A percentile compares a stretch with the other conserved stretches of the same genome.
Conservation (phyloP, 495 filamentous ascomycete species). For the Lindgomyces ingoldianus region DNA sequence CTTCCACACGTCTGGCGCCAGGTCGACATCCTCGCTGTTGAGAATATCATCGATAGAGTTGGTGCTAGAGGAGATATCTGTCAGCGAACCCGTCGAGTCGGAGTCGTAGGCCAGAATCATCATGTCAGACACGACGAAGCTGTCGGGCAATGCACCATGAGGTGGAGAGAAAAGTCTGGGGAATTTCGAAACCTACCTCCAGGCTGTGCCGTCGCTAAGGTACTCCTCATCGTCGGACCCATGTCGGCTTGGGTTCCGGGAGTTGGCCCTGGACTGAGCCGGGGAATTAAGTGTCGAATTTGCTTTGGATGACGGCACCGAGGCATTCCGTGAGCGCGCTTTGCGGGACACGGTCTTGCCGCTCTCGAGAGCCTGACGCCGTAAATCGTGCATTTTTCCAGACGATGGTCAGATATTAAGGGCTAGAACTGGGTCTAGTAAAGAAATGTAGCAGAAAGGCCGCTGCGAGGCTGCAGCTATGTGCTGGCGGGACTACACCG, state of each 20-base stretch:
- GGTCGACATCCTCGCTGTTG: slow-evolving; percentile 54
- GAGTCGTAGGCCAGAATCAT: slow-evolving; percentile 9
- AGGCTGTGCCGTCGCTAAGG: slow-evolving; percentile 68
- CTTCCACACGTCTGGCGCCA: slow-evolving; percentile 59
- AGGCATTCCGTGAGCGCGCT: slow-evolving; percentile 71
- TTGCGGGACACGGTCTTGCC: slow-evolving; percentile 93
- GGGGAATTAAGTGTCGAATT: slow-evolving; percentile 65
- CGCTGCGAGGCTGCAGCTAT: slow-evolving; percentile 24
- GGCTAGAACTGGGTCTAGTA: slow-evolving; percentile 1
- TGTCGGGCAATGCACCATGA: not conserved
- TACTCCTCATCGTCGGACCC: slow-evolving; percentile 79
- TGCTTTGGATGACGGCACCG: slow-evolving; percentile 62
- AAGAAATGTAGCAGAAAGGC: not conserved
- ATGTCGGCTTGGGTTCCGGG: slow-evolving; percentile 51
- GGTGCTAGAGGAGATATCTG: slow-evolving; percentile 34
- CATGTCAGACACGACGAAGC: slow-evolving; percentile 16
- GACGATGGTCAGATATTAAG: slow-evolving; percentile 1
- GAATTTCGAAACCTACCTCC: slow-evolving; percentile 56
- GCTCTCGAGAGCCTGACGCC: slow-evolving; percentile 80
- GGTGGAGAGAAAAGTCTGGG: not conserved
- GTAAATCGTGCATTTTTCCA: slow-evolving; percentile 69
- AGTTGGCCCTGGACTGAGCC: slow-evolving; percentile 56
- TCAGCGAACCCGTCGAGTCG: slow-evolving; percentile 15
- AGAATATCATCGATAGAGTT: slow-evolving; percentile 60
- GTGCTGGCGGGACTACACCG: slow-evolving; percentile 31